A percentile compares a stretch with the other conserved stretches of the same genome.
Conservation (phyloP, 805 yeast species). For the Starmerella powellii region DNA sequence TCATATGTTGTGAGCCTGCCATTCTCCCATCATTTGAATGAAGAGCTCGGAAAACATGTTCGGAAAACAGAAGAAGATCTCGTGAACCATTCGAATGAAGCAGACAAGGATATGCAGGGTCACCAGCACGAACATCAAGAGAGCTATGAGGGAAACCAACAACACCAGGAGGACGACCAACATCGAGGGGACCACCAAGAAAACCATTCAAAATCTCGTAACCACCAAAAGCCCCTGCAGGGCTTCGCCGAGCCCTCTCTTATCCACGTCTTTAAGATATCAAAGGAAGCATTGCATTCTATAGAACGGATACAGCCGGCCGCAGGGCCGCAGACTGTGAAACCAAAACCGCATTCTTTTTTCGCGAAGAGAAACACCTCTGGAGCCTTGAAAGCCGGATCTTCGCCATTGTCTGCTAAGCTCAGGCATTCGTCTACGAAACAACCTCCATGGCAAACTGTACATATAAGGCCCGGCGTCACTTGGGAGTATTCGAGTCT, state of each 20-base stretch:
- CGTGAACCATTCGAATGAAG: no score
- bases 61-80: no score
- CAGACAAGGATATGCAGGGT: no score
- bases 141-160: not conserved
- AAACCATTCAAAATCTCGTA: no score
- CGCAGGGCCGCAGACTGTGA: no score
- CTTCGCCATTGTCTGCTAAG: not conserved
- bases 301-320: no score
- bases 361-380: conserved; percentile 17
- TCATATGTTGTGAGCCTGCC: conserved; percentile 7
- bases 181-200: no score
- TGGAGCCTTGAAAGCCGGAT: not conserved
- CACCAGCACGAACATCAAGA: no score
- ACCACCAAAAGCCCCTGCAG: no score
- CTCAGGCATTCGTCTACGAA: not conserved
- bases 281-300: not conserved
- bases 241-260: conserved; percentile 1
- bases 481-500: conserved; percentile 1
- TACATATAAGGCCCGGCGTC: conserved; percentile 7
- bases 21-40: not conserved
- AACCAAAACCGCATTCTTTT: conserved; percentile 17
- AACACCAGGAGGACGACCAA: no score
- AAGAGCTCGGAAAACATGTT: not conserved
- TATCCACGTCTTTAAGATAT: conserved; percentile 3
- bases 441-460: conserved; percentile 3